Conservation (phyloP, 768 basidiomycete genomes). For the Mycena albidolilacea region DNA sequence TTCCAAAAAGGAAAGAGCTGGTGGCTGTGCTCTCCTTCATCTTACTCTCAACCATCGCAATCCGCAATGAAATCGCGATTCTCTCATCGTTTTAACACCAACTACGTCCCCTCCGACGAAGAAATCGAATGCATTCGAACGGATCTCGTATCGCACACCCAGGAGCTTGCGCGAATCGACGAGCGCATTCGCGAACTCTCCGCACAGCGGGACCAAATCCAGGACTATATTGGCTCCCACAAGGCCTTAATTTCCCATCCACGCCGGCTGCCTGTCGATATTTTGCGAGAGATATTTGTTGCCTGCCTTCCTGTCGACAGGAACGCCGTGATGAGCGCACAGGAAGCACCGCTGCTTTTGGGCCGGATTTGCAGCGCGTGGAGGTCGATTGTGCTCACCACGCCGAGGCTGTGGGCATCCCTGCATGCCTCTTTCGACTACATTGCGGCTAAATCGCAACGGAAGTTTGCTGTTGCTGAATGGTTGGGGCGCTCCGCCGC, state of each 20-base stretch:
- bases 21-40: too few species aligned
- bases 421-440: neutral
- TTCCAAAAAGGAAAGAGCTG: too few species aligned
- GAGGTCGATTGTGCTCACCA: neutral
- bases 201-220: neutral
- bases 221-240: neutral
- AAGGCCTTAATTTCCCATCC: neutral
- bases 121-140: neutral
- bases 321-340: conserved; percentile 12
- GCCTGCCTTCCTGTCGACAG: conserved; percentile 18
- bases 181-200: neutral
- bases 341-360: conserved; percentile 25
- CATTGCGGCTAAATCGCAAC: too few species aligned
- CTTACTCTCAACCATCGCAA: conserved; percentile 38
- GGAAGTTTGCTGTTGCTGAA: neutral
- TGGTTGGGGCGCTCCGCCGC: neutral
- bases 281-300: neutral
- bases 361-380: conserved; percentile 18
- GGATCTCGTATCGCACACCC: neutral
- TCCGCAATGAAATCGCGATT: neutral
- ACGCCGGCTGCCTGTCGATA: neutral
- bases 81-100: neutral
- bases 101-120: conserved; percentile 1
- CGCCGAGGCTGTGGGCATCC: conserved; percentile 4
- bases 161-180: neutral